A percentile compares a stretch with the other conserved stretches of the same genome.
phyloP scores from a whole-genome alignment of 305 asterid species.

The Fraxinus sp. region DNA sequence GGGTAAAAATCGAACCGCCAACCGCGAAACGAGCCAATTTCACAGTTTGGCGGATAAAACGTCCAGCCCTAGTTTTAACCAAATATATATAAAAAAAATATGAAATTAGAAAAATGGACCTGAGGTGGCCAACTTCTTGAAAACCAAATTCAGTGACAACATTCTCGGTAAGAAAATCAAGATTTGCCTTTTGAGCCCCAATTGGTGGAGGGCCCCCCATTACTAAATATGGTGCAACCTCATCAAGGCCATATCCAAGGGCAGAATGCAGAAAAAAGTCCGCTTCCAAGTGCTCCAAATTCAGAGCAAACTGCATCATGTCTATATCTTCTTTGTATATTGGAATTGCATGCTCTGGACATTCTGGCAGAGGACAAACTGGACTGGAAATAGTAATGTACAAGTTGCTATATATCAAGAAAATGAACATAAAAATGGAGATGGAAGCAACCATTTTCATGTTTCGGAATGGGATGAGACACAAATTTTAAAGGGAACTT shows the following conservation, averaged over 20 bases:
- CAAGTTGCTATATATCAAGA: neutral
- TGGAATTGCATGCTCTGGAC: constrained; percentile 11
- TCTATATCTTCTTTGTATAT: constrained; percentile 25
- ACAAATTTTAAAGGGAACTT: neutral
- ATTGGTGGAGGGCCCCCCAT: constrained; percentile 50
- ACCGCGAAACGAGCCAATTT: neutral
- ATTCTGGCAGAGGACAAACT: constrained; percentile 20
- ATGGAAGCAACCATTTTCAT: neutral
- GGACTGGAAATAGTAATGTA: neutral
- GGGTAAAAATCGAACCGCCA: neutral
- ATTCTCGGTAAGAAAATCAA: constrained; percentile 19
- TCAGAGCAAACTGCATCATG: constrained; percentile 36
- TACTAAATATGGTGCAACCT: constrained; percentile 26
- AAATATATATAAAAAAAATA: neutral
- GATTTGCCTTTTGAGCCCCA: constrained; percentile 43
- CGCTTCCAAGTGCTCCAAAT: constrained; percentile 45
- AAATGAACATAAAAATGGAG: neutral
- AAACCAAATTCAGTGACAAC: constrained; percentile 36
- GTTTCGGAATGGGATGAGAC: neutral
- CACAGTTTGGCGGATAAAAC: neutral
- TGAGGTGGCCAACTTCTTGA: constrained; percentile 56
- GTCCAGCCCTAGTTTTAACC: neutral
- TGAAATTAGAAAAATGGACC: constrained; percentile 22
- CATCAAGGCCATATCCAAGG: constrained; percentile 41
- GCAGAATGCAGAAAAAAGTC: constrained; percentile 38